A percentile compares a stretch with the other conserved stretches of the same genome.
Evolutionary conservation across 768 basidiomycete species (phyloP).

Genomic region (Termitomyces sp.): DNA sequence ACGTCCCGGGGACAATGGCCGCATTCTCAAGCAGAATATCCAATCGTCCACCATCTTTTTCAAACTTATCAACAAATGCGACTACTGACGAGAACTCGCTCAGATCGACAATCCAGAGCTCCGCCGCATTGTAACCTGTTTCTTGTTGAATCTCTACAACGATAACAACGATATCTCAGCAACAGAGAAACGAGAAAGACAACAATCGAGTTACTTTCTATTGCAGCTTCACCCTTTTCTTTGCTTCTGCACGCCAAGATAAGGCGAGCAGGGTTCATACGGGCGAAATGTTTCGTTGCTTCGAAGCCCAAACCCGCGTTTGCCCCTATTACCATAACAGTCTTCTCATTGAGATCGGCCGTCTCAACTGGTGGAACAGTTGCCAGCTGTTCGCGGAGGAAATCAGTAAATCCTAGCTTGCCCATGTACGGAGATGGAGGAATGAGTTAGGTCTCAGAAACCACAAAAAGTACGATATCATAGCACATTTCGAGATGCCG

Average conservation of each 20-base stretch:
- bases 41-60: conserved; percentile 29
- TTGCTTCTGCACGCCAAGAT: conserved; percentile 36
- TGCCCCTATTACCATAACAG: conserved; percentile 46
- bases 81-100: conserved; percentile 36
- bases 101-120: conserved; percentile 40
- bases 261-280: conserved; percentile 37
- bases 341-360: conserved; percentile 39
- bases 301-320: conserved; percentile 52
- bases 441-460: neutral
- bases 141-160: conserved; percentile 24
- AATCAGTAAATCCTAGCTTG: conserved; percentile 10
- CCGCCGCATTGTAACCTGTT: conserved; percentile 30
- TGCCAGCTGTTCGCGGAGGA: conserved; percentile 19
- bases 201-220: conserved; percentile 25
- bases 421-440: conserved; percentile 11
- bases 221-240: conserved; percentile 30
- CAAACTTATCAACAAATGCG: conserved; percentile 32
- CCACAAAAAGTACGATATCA: neutral
- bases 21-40: conserved; percentile 49
- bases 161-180: neutral
- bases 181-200: neutral
- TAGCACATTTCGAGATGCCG: neutral
- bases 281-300: conserved; percentile 41
- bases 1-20: conserved; percentile 14
- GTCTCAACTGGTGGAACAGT: conserved; percentile 26